Conservation (phyloP, 2,329 filamentous ascomycete species). For the Basipetospora sp. region DNA sequence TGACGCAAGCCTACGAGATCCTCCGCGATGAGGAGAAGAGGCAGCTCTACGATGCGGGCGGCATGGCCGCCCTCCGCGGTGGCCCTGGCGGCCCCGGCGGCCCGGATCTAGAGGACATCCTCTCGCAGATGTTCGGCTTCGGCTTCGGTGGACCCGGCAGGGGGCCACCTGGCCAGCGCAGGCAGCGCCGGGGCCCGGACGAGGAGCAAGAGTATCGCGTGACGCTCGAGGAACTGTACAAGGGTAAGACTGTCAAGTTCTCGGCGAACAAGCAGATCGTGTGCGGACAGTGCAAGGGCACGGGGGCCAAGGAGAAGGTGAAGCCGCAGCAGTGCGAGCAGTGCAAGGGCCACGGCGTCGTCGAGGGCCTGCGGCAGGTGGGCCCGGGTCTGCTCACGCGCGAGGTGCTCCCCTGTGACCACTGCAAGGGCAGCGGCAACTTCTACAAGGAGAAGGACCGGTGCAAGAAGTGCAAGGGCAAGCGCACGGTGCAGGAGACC, state of each 20-base stretch:
- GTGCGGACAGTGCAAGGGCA: conserved; percentile 75
- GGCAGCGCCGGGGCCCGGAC: conserved; percentile 58
- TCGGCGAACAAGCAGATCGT: conserved; percentile 83
- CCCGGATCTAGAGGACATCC: conserved; percentile 80
- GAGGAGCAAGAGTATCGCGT: conserved; percentile 89
- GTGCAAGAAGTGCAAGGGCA: conserved; percentile 98
- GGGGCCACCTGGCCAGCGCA: conserved; percentile 36
- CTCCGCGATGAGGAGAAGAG: conserved; percentile 91
- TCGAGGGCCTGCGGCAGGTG: conserved; percentile 65
- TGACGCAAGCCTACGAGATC: conserved; percentile 93
- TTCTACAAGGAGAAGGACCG: conserved; percentile 92
- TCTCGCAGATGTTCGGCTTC: conserved; percentile 84
- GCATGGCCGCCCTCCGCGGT: conserved; percentile 80
- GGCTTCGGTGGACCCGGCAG: conserved; percentile 45
- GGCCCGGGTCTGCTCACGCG: conserved; percentile 77
- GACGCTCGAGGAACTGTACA: conserved; percentile 87
- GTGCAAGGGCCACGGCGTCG: conserved; percentile 68
- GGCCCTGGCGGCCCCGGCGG: conserved; percentile 37
- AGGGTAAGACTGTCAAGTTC: conserved; percentile 96
- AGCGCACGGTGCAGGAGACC: conserved; percentile 69
- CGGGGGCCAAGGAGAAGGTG: conserved; percentile 80
- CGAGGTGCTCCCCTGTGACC: conserved; percentile 63
- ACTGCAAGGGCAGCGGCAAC: conserved; percentile 71
- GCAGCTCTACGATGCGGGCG: conserved; percentile 78
- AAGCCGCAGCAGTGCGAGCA: conserved; percentile 70